Base-by-base conservation (phyloP, 2,329 filamentous ascomycete species). In the Aspergillus tubingensis region DNA sequence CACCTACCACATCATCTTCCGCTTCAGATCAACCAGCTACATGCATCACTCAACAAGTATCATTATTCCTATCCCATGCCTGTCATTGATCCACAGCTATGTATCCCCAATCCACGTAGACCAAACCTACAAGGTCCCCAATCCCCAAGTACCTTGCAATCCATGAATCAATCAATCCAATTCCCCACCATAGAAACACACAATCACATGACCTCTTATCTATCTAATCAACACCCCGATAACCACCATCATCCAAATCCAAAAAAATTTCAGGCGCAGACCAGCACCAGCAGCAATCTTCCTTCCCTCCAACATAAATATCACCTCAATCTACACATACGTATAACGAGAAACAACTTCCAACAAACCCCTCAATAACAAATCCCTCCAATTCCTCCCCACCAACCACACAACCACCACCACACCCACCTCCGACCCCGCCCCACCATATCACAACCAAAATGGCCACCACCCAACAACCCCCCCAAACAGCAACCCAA, bases 401-500 rank as follows among this genome's bases (percentile, higher is more conserved):
- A 41, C 13, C 39, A 15, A 17, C 38, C 17, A 32, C n/a, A 23
- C 21, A 23, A 41, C n/a, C 39, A 43, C 25, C 25, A 7, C 25
- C 41, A 39, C 17, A 49, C 44, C 21, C 23, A 21, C 50, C 27
- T 30, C 27, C 27, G 27, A 30, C 27, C 27, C 27, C 27, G 10
- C 27, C 27, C 21, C 21, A 23, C 21, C 21, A 23, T 23, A 23
- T 23, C 21, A 23, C 21, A 23, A 23, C 21, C 47, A 66, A 66
- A 57, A 67, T 74, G 71, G 57, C 63, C 32, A 23, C 23, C 23
- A 56, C 56, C 36, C 57, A 50, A 60, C 67, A 59, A 39, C 66
- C 61, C 50, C 49, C 57, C n/a, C 55, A 60, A 69, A 85, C 83
- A 68, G 83, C 83, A 68, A 83, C 88, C 72, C 77, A 83, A 66